Percentiles rank a stretch among this genome's conserved stretches.
phyloP scores from a whole-genome alignment of 139 green algal species.

The Mesotaenium endlicherianum region DNA sequence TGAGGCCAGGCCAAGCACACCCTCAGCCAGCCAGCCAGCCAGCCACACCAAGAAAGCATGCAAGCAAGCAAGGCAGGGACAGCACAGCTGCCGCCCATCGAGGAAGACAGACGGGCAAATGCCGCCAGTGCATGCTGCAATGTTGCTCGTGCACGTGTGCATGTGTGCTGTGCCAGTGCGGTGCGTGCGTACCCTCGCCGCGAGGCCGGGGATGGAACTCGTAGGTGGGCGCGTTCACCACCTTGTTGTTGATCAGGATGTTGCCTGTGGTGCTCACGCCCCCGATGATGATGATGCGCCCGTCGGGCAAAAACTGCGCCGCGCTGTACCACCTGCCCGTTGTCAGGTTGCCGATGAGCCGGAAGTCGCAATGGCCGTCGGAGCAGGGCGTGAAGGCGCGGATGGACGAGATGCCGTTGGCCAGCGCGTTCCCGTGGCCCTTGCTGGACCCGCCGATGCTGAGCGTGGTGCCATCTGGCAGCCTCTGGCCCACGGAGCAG shows the following conservation, averaged over 20 bases:
- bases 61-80: too few species aligned
- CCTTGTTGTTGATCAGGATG: neutral
- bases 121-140: too few species aligned
- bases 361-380: neutral
- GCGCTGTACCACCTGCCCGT: constrained; percentile 14
- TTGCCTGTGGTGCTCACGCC: neutral
- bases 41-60: too few species aligned
- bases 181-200: too few species aligned
- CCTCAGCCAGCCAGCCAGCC: too few species aligned
- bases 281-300: neutral
- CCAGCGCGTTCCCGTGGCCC: neutral
- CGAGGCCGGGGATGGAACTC: neutral
- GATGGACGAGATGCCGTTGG: neutral
- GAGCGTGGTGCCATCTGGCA: neutral
- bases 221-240: neutral
- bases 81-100: too few species aligned
- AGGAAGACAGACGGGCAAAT: too few species aligned
- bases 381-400: neutral
- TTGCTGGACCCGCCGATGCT: constrained; percentile 7
- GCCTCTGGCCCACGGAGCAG: constrained; percentile 1
- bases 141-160: too few species aligned
- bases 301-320: neutral
- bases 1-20: too few species aligned
- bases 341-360: neutral
- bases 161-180: too few species aligned